phyloP scores from a whole-genome alignment of 495 filamentous ascomycete species.

The Tetracladium marchalianum region DNA sequence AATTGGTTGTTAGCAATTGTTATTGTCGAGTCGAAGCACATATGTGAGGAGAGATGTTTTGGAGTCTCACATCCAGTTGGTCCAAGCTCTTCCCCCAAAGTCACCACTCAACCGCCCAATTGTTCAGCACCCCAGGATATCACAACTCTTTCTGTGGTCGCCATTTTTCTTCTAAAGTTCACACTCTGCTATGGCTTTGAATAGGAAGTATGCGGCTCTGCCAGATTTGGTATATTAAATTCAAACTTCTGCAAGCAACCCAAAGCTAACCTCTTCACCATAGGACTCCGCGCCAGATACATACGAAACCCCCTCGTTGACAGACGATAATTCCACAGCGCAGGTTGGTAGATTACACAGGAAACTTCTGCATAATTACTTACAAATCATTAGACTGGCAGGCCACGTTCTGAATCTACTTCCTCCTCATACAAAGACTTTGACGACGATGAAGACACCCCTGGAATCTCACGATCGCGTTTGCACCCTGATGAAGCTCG shows the following conservation, averaged over 20 bases:
- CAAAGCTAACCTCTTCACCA: slow-evolving; percentile 9
- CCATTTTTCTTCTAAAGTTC: neutral
- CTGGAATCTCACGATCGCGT: slow-evolving; percentile 61
- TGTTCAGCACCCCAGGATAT: neutral
- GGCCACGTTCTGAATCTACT: slow-evolving; percentile 13
- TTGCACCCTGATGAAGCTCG: slow-evolving; percentile 70
- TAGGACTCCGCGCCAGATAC: slow-evolving; percentile 87
- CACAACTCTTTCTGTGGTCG: neutral
- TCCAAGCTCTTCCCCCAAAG: slow-evolving; percentile 7
- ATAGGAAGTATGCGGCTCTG: slow-evolving; percentile 71
- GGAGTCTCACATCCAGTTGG: neutral
- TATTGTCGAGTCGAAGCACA: no score
- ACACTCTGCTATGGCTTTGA: slow-evolving; percentile 33
- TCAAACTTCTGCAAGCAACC: neutral
- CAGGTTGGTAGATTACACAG: slow-evolving; percentile 39
- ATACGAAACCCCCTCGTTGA: slow-evolving; percentile 89
- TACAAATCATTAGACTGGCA: slow-evolving; percentile 14
- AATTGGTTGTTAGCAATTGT: no score
- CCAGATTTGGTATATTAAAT: slow-evolving; percentile 62
- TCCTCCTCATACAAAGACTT: slow-evolving; percentile 33
- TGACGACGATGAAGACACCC: slow-evolving; percentile 46
- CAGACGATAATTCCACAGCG: slow-evolving; percentile 76
- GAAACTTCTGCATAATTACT: slow-evolving; percentile 2
- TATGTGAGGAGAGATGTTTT: no score
- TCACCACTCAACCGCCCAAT: neutral